Conservation (phyloP, 805 yeast genomes). For the Lipomyces starkeyi region DNA sequence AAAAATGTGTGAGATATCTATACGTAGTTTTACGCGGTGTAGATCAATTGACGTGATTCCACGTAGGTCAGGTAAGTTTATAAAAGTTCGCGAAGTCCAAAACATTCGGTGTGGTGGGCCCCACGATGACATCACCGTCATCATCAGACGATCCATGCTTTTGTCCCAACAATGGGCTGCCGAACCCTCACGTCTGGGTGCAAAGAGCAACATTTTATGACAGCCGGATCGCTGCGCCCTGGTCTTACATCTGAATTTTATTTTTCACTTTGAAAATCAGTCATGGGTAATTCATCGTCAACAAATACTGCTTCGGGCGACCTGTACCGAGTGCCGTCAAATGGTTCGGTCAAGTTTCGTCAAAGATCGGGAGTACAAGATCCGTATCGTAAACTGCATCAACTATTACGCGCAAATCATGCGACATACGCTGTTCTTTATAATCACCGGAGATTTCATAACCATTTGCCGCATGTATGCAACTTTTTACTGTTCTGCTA, state of each 20-base stretch:
- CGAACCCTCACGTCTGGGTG: not conserved
- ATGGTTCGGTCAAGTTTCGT: not conserved
- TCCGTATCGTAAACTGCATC: constrained; percentile 40
- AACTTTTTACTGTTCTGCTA: not conserved
- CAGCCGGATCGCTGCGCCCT: not conserved
- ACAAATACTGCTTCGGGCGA: not conserved
- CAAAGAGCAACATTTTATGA: not conserved
- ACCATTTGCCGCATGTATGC: constrained; percentile 44
- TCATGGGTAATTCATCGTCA: constrained; percentile 5
- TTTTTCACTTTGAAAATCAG: not conserved
- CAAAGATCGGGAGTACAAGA: constrained; percentile 9
- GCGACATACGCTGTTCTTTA: constrained; percentile 43
- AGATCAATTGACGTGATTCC: not conserved
- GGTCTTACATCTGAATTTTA: not conserved
- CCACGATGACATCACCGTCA: constrained; percentile 3
- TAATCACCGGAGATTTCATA: constrained; percentile 43
- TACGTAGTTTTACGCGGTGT: not conserved
- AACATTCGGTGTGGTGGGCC: not conserved
- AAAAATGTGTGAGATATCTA: not conserved
- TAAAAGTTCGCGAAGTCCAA: not conserved
- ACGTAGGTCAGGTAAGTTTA: too few relatives aligned
- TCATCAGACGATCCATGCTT: not conserved
- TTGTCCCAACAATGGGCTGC: not conserved
- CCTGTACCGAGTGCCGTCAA: not conserved
- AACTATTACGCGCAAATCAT: constrained; percentile 45